Evolutionary conservation across 192 early-diverging fungal genomes (phyloP), one percentile per base, ranked within the genome.

Genomic region (Podochytrium sp.): DNA sequence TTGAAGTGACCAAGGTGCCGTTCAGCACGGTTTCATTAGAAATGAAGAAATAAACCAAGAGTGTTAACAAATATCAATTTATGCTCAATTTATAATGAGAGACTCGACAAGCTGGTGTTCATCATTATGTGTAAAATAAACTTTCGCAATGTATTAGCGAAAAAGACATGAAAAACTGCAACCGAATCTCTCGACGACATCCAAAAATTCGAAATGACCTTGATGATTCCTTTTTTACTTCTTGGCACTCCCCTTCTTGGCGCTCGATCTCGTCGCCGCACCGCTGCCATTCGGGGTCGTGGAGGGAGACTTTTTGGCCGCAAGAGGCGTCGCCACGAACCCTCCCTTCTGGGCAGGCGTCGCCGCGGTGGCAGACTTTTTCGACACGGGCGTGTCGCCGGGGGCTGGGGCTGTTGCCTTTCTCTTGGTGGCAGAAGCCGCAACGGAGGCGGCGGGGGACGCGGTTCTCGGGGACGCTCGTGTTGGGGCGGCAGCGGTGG

Each of bases 241-340:
- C 29, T 57, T 57, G 55, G 55, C 55, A 30, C 29, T 57, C 27
- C 27, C 53, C 53, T 56, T 56, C 53, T 56, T 56, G 12, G 10
- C 27, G 6, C 12, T 25, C 38, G 37, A 14, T 25, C 12, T 14
- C 30, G 60, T 39, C 30, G 29, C 29, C 1, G 55, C 55, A 18
- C 30, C 30, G 12, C 30, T 57, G 18, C n/a, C n/a, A n/a, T n/a
- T n/a, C n/a, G 18, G 14, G n/a, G 55, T 29, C n/a, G n/a, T 57
- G 20, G 14, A 14, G 29, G 18, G 18, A n/a, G n/a, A n/a, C n/a
- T n/a, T n/a, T n/a, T n/a, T n/a, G 20, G 60, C 16, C 1, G 60
- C 18, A 30, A 27, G 16, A 25, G 60, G 60, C 12, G 60, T 16
- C 10, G 60, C 30, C 16, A 7, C 29, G n/a, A n/a, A n/a, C n/a